phyloP scores from a whole-genome alignment of 202 grass and related monocot species.

The Schoenoplectus tabernaemontani region DNA sequence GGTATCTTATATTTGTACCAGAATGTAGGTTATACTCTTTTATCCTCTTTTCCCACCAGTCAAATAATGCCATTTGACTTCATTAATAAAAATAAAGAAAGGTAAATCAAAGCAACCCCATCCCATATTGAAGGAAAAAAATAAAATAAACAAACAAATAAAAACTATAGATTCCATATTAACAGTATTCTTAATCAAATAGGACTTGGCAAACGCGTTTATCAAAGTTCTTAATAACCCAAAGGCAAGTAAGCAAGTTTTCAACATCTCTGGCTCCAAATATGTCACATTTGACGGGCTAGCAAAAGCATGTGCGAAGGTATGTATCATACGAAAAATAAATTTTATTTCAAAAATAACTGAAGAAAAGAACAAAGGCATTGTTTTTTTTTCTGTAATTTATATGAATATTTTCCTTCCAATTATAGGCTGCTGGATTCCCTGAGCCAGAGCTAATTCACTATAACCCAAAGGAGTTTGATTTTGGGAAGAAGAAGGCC shows the following conservation, averaged over 20 bases:
- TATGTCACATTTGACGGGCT: constrained; percentile 96
- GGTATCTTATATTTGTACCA: too few species aligned
- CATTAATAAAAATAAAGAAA: too few species aligned
- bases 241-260: constrained; percentile 86
- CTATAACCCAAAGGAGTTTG: constrained; percentile 90
- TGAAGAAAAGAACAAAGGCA: background rate
- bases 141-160: too few species aligned
- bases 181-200: background rate
- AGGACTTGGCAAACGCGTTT: constrained; percentile 79
- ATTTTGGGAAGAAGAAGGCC: constrained; percentile 95
- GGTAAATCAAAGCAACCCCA: too few species aligned
- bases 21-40: too few species aligned
- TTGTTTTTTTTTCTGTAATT: background rate
- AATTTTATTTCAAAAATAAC: background rate
- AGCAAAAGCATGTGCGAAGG: constrained; percentile 89
- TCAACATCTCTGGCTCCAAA: constrained; percentile 92
- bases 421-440: constrained; percentile 67
- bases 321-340: background rate
- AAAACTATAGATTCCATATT: background rate
- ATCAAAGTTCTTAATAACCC: constrained; percentile 51
- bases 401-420: constrained; percentile 2
- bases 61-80: too few species aligned
- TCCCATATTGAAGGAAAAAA: too few species aligned
- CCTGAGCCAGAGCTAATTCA: constrained; percentile 88
- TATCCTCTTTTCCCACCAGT: too few species aligned